Evolutionary conservation across 2,329 filamentous ascomycete genomes (phyloP).

Genomic region (Achaetomium macrosporum): DNA sequence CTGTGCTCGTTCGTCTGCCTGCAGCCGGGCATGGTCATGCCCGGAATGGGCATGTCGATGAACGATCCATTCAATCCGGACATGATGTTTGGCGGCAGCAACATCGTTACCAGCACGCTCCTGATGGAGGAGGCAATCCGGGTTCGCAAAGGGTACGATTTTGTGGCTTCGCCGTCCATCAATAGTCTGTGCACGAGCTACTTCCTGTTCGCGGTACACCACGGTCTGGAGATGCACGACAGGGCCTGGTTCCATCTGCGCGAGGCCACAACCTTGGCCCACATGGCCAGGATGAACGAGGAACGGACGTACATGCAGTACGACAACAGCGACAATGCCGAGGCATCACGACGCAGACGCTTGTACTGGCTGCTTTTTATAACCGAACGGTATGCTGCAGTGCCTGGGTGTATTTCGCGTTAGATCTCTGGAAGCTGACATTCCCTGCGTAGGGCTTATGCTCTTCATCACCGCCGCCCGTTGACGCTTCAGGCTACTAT

Average conservation of each 20-base stretch:
- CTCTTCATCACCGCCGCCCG: constrained; percentile 63
- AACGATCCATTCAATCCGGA: constrained; percentile 51
- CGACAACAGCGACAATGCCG: constrained; percentile 49
- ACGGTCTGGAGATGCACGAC: constrained; percentile 65
- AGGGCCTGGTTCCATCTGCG: constrained; percentile 75
- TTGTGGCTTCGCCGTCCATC: constrained; percentile 49
- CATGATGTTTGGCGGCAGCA: constrained; percentile 51
- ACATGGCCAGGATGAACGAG: constrained; percentile 55
- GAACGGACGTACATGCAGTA: constrained; percentile 57
- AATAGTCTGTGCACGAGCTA: constrained; percentile 67
- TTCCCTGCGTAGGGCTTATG: constrained; percentile 52
- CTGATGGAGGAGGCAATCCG: constrained; percentile 62
- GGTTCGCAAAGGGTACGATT: constrained; percentile 59
- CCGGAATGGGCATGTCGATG: constrained; percentile 25
- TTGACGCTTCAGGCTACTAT: constrained; percentile 65
- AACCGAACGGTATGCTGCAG: constrained; percentile 54
- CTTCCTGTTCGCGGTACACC: constrained; percentile 69
- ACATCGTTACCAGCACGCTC: constrained; percentile 58
- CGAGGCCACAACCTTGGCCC: constrained; percentile 66
- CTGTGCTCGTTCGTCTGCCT: constrained; percentile 63
- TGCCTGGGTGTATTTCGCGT: not conserved
- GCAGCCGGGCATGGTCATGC: constrained; percentile 61
- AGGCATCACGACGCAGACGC: constrained; percentile 58
- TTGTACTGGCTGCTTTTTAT: constrained; percentile 70
- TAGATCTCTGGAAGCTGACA: constrained; percentile 15